Evolutionary conservation across 495 filamentous ascomycete species (phyloP).

Genomic region (Trichoderma parareesei): DNA sequence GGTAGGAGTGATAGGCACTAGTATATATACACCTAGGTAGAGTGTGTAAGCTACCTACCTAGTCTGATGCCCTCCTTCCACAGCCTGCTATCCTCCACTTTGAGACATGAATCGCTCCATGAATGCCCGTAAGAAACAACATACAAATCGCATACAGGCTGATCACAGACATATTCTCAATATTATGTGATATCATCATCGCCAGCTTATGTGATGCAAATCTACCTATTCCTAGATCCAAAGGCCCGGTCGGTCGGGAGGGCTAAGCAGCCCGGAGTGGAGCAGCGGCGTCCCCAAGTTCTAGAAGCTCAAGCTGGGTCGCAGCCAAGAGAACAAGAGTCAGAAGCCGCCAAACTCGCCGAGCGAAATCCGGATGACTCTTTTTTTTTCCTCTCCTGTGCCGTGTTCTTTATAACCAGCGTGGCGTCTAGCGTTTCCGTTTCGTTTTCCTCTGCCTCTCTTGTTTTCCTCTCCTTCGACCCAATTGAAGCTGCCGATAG

Average conservation of each 20-base stretch:
- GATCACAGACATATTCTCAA: no score
- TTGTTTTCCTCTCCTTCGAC: background rate
- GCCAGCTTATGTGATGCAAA: background rate
- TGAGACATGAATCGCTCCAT: no score
- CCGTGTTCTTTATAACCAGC: background rate
- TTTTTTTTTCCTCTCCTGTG: background rate
- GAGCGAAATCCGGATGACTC: slow-evolving; percentile 6
- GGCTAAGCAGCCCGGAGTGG: background rate
- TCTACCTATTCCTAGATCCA: background rate
- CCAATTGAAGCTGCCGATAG: background rate
- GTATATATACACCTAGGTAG: no score
- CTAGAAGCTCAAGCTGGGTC: background rate
- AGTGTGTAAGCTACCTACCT: no score
- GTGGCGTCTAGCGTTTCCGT: background rate
- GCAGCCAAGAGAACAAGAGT: background rate
- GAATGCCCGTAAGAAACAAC: no score
- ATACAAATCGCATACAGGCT: no score
- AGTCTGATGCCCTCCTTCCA: no score
- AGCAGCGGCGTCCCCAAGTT: background rate
- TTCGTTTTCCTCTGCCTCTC: background rate
- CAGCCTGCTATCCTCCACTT: no score
- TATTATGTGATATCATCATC: no score
- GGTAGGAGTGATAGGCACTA: no score
- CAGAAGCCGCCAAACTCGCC: background rate
- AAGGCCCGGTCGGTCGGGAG: background rate